Evolutionary conservation across 2,329 filamentous ascomycete genomes (phyloP).

Genomic region (Colletotrichum sp.): DNA sequence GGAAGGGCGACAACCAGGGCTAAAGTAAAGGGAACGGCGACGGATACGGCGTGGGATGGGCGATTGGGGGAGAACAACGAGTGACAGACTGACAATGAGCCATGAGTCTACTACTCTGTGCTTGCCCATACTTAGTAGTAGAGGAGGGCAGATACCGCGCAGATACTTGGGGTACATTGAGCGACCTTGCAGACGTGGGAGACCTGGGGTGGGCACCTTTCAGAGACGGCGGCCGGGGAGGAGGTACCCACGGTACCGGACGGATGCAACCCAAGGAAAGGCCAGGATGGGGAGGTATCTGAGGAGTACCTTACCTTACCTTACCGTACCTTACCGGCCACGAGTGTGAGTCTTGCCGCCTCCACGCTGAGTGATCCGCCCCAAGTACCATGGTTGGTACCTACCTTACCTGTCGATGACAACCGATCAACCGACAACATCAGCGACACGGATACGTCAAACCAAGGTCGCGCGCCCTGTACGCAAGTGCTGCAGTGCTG

Average conservation of each 20-base stretch:
- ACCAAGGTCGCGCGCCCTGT: background rate
- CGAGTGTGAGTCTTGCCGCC: background rate
- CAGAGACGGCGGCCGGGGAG: background rate
- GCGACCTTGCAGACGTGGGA: background rate
- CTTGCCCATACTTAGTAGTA: background rate
- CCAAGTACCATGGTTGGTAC: background rate
- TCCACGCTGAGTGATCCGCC: background rate
- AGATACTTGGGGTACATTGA: constrained; percentile 11
- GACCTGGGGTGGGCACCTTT: constrained; percentile 1
- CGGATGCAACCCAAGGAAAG: constrained; percentile 12
- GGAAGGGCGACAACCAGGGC: constrained; percentile 20
- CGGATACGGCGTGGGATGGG: constrained; percentile 13
- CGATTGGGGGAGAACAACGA: constrained; percentile 16
- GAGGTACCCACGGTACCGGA: constrained; percentile 16
- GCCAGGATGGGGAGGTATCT: background rate
- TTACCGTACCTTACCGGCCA: background rate
- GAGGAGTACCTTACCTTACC: background rate
- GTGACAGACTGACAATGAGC: constrained; percentile 3
- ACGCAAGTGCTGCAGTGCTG: background rate
- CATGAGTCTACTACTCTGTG: background rate
- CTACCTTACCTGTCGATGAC: background rate
- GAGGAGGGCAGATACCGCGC: background rate
- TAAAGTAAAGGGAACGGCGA: constrained; percentile 31
- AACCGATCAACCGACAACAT: background rate
- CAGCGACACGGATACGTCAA: background rate